Percentiles rank a stretch among this genome's conserved stretches.
These are phyloP conservation scores for Ogataea wickerhamii DNA, from an alignment of 805 yeast species.

Conservation along the genomic window DNA sequence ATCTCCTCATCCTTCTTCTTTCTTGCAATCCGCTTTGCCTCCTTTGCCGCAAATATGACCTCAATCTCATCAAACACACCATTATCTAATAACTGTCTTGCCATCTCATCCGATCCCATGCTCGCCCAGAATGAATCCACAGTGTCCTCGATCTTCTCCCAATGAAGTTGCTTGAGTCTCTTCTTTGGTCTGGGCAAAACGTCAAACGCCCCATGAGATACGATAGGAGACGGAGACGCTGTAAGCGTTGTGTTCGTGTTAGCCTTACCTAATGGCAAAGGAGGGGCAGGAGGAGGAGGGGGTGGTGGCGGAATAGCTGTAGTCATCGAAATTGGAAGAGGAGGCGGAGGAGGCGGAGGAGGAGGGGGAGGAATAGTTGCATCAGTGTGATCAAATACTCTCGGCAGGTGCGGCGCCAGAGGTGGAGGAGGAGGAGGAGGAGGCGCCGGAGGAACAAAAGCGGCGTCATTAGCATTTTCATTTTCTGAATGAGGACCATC, in stretches of 20 bases:
- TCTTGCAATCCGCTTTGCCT: slow-evolving; percentile 47
- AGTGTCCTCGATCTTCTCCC: slow-evolving; percentile 89
- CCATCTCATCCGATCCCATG: slow-evolving; percentile 52
- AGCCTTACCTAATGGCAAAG: slow-evolving; percentile 30
- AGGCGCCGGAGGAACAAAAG: background rate
- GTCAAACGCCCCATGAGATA: slow-evolving; percentile 39
- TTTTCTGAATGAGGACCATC: background rate
- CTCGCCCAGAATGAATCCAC: slow-evolving; percentile 85
- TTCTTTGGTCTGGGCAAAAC: slow-evolving; percentile 64
- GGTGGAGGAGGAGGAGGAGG: slow-evolving; percentile 4
- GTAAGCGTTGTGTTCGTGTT: slow-evolving; percentile 11
- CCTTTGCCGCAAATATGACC: slow-evolving; percentile 81
- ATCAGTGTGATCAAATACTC: background rate
- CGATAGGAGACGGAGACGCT: slow-evolving; percentile 20
- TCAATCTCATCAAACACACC: slow-evolving; percentile 87
- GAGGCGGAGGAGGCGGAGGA: slow-evolving; percentile 36
- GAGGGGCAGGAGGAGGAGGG: slow-evolving; percentile 31
- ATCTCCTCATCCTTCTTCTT: slow-evolving; percentile 45
- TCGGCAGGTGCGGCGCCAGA: background rate
- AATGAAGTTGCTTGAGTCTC: slow-evolving; percentile 90
- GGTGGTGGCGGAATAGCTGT: slow-evolving; percentile 12
- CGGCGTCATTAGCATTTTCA: background rate
- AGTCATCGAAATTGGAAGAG: slow-evolving; percentile 7
- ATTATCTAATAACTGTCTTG: slow-evolving; percentile 61
- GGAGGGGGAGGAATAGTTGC: slow-evolving; percentile 1